These are phyloP conservation scores for Elaeis oleifera DNA, from an alignment of 202 grass and related monocot species.

Conservation along the genomic window DNA sequence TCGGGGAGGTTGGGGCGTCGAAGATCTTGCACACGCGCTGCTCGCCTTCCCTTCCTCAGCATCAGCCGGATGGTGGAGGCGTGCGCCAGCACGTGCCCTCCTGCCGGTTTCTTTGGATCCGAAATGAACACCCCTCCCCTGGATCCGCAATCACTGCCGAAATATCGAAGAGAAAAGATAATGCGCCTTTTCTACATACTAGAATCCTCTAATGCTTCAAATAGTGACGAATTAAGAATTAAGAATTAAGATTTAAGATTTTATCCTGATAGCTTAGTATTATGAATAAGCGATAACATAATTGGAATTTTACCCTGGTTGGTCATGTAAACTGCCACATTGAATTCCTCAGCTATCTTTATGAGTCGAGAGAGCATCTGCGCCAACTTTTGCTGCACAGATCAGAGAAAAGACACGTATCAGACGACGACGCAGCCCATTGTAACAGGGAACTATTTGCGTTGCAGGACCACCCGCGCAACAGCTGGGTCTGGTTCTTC, in stretches of 20 bases:
- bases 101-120: conserved; percentile 77
- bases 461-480: no score
- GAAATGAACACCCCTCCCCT: conserved; percentile 79
- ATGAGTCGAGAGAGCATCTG: conserved; percentile 86
- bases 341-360: conserved; percentile 94
- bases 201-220: neutral
- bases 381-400: conserved; percentile 79
- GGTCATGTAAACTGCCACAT: conserved; percentile 94
- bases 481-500: no score
- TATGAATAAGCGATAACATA: neutral
- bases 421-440: no score
- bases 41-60: conserved; percentile 92
- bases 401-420: no score
- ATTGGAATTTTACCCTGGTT: conserved; percentile 54
- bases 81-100: conserved; percentile 77
- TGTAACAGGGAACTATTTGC: no score
- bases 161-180: conserved; percentile 12
- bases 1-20: conserved; percentile 86
- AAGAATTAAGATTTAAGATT: no score
- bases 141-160: conserved; percentile 83
- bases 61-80: conserved; percentile 69
- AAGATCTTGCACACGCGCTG: conserved; percentile 88
- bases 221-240: no score
- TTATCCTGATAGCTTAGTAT: no score
- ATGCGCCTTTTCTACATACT: neutral